Conservation (phyloP, 352 stramenopile species). For the Globisporangium middletonii region DNA sequence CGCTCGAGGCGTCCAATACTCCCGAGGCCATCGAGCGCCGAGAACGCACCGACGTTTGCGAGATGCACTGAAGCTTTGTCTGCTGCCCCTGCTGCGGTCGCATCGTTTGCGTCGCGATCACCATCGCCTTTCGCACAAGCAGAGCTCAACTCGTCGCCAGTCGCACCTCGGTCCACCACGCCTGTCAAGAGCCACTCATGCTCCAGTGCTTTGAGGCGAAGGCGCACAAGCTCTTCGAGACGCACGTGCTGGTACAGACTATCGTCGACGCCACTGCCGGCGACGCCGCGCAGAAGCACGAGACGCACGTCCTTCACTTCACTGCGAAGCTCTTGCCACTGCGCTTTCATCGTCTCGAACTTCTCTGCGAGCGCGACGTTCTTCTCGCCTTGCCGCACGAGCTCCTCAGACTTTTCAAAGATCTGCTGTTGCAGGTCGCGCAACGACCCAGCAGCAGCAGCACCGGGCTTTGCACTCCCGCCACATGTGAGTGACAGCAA, state of each 20-base stretch:
- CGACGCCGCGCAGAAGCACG: slow-evolving; percentile 50
- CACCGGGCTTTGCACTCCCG: slow-evolving; percentile 12
- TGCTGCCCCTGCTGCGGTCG: too few relatives aligned
- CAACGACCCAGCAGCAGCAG: too few relatives aligned
- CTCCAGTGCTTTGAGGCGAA: slow-evolving; percentile 59
- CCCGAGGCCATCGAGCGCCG: slow-evolving; percentile 52
- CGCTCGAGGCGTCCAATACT: slow-evolving; percentile 55
- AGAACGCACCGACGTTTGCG: slow-evolving; percentile 55
- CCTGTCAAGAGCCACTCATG: slow-evolving; percentile 49
- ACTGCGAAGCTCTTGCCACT: slow-evolving; percentile 37
- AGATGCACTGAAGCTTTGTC: slow-evolving; percentile 28
- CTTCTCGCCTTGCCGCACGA: slow-evolving; percentile 71
- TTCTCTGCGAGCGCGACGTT: slow-evolving; percentile 38
- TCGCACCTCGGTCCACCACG: not conserved
- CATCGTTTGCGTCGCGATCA: not conserved
- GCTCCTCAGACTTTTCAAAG: slow-evolving; percentile 64
- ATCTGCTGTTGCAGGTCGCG: slow-evolving; percentile 62
- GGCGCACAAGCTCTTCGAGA: slow-evolving; percentile 60
- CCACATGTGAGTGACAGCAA: slow-evolving; percentile 28
- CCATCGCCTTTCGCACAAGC: not conserved
- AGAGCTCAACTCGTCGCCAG: not conserved
- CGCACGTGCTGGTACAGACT: slow-evolving; percentile 61
- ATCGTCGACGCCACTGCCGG: slow-evolving; percentile 41
- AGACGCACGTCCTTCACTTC: slow-evolving; percentile 45
- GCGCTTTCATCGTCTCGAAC: slow-evolving; percentile 34